Conservation (phyloP, 768 basidiomycete species). For the Leccinum sublutescens region DNA sequence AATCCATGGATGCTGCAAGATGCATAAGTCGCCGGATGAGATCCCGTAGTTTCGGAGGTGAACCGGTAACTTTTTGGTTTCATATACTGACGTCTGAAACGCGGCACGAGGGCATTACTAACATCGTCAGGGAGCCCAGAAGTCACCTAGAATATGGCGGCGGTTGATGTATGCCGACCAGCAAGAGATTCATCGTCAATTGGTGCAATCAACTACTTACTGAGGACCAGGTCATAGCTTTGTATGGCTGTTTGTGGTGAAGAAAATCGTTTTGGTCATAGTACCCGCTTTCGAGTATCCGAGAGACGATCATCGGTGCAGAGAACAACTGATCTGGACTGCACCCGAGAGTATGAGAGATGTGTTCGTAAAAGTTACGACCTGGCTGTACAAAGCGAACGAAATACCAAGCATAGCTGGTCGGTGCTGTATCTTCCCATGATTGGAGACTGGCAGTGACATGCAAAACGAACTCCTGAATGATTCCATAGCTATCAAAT, state of each 20-base stretch:
- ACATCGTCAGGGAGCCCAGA: neutral
- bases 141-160: neutral
- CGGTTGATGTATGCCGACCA: neutral
- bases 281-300: neutral
- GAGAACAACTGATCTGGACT: neutral
- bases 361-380: neutral
- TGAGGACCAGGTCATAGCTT: neutral
- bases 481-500: neutral
- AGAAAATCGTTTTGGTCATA: neutral
- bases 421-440: neutral
- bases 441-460: neutral
- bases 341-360: neutral
- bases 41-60: neutral
- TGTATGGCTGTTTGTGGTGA: neutral
- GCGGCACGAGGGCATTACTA: neutral
- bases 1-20: neutral
- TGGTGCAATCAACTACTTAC: neutral
- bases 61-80: neutral
- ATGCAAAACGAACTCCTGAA: neutral
- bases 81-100: neutral
- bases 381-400: neutral
- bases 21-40: neutral
- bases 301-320: neutral
- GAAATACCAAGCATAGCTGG: neutral
- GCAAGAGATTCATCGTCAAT: neutral